Evolutionary conservation across 768 basidiomycete species (phyloP), one percentile per base, ranked within the genome.

Genomic region (Pulveroboletus sp.): DNA sequence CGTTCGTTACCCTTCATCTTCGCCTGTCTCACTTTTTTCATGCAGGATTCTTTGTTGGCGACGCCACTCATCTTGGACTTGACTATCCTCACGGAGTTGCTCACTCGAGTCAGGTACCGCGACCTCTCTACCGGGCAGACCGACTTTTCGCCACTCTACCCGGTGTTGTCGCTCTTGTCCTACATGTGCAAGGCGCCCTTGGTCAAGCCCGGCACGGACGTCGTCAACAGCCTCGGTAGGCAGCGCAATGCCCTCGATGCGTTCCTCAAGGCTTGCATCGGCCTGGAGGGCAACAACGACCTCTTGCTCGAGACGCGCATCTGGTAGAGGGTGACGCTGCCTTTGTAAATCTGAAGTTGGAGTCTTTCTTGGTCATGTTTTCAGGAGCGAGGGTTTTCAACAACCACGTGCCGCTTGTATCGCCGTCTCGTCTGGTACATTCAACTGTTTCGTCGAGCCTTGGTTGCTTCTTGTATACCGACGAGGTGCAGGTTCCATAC

Each of bases 121-220:
- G 77, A 82, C 58, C 61, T 68, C 40, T 62, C 71, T 14, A 54
- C 60, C 0, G 65, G 67, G 14, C 67, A 74, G 59, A 68, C 68
- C 49, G 86, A 91, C 30, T 96, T 91, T 73, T 73, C 82, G 53
- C 86, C 88, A 0, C 75, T 98, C 17, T 91, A 99, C 79, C 80
- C 89, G 4, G 89, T 99, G 50, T 76, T 99, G 47, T 95, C 93
- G 34, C 80, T 97, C 54, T 78, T 97, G 47, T 89, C 85, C 36
- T 97, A 94, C 79, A 95, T 97, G 93, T 84, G 95, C 73, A 96
- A 96, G 78, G 93, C 93, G 0, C 92, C 93, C n/a, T 82, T 94
- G 63, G 93, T 94, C 72, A 94, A 94, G 76, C 90, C 89, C 59
- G 89, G 84, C 47, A 87, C 86, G 31, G 89, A 90, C 60, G 93